A percentile compares a stretch with the other conserved stretches of the same genome.
phyloP scores from a whole-genome alignment of 768 basidiomycete genomes.

The Boletus insuetus region DNA sequence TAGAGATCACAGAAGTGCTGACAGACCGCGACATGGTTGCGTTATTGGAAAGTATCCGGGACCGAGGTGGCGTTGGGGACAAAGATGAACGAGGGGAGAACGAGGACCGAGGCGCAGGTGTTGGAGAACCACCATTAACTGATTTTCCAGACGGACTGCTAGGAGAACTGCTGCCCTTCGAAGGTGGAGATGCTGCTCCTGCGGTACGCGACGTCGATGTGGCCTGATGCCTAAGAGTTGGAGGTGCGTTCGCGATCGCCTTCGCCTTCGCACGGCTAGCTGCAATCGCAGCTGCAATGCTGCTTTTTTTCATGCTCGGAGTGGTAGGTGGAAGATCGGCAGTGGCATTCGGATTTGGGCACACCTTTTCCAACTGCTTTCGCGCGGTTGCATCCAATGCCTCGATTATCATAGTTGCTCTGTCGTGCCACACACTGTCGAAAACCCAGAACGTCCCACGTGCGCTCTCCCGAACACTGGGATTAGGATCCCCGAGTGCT shows the following conservation, averaged over 20 bases:
- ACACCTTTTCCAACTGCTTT: constrained; percentile 85
- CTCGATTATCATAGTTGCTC: constrained; percentile 61
- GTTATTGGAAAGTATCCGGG: constrained; percentile 41
- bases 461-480: constrained; percentile 70
- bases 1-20: constrained; percentile 31
- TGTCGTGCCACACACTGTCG: constrained; percentile 69
- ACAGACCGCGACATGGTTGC: constrained; percentile 41
- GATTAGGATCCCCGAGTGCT: constrained; percentile 74
- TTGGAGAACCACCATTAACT: constrained; percentile 39
- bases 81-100: constrained; percentile 49
- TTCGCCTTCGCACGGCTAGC: constrained; percentile 88
- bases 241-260: constrained; percentile 78
- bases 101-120: constrained; percentile 39
- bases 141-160: constrained; percentile 42
- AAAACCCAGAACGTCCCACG: constrained; percentile 81
- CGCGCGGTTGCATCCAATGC: constrained; percentile 63
- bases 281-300: constrained; percentile 83
- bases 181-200: constrained; percentile 40
- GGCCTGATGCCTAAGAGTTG: constrained; percentile 76
- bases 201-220: constrained; percentile 65
- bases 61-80: constrained; percentile 42
- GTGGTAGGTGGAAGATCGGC: constrained; percentile 48
- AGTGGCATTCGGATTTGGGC: constrained; percentile 55
- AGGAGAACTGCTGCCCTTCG: constrained; percentile 40
- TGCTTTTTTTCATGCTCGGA: constrained; percentile 68